Evolutionary conservation across 2,329 filamentous ascomycete genomes (phyloP).

Genomic region (Aspergillus proliferans): DNA sequence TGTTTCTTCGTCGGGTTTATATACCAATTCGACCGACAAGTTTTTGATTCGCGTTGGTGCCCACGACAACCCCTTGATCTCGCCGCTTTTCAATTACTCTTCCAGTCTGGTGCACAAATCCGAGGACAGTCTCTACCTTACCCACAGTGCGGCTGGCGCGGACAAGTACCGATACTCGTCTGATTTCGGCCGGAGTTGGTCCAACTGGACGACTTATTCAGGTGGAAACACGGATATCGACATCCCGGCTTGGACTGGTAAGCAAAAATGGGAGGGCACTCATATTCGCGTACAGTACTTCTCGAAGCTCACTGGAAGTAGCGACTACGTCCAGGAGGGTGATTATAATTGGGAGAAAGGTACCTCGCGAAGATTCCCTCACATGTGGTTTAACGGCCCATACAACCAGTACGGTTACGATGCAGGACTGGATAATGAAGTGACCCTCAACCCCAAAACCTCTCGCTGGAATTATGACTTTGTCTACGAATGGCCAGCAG

Average conservation of each 20-base stretch:
- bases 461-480: constrained; percentile 56
- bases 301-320: constrained; percentile 53
- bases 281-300: constrained; percentile 61
- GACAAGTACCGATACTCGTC: constrained; percentile 58
- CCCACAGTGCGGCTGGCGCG: constrained; percentile 57
- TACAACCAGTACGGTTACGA: constrained; percentile 62
- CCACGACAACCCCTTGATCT: constrained; percentile 54
- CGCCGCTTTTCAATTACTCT: constrained; percentile 56
- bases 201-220: constrained; percentile 52
- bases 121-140: constrained; percentile 39
- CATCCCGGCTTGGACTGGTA: constrained; percentile 53
- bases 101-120: constrained; percentile 45
- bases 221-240: constrained; percentile 46
- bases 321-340: constrained; percentile 55
- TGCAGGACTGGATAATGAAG: constrained; percentile 49
- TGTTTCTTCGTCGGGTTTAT: constrained; percentile 37
- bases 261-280: constrained; percentile 55
- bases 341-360: constrained; percentile 42
- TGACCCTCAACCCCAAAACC: constrained; percentile 43
- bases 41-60: constrained; percentile 58
- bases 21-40: constrained; percentile 51
- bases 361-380: constrained; percentile 51
- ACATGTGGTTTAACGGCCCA: constrained; percentile 56
- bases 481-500: constrained; percentile 58
- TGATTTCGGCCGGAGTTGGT: constrained; percentile 56